Base-by-base conservation (phyloP, 2,329 filamentous ascomycete species). In the Neobulgaria alba region DNA sequence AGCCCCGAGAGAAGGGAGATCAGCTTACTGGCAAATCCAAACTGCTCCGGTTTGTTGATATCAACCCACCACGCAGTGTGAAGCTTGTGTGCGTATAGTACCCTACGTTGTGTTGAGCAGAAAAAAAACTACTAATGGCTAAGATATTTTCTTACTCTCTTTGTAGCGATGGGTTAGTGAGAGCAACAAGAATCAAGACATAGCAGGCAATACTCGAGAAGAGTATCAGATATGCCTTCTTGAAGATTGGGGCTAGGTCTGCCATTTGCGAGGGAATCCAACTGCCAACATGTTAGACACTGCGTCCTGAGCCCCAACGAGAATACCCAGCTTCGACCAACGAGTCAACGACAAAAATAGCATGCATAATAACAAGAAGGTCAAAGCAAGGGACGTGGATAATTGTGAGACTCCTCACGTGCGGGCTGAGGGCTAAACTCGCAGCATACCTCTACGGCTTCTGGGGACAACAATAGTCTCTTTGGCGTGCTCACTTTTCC, bases 1-100 rank as follows among this genome's bases (percentile, higher is more conserved):
- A 23, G 5, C 17, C 16, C 2, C 4, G 10, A 29, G 18, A 34
- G 19, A 10, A 20, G 14, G 17, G 14, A n/a, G 17, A 20, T 4
- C 12, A 29, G 62, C 72, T 57, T 62, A 90, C 85, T 84, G 39
- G 85, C 78, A 61, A 95, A 95, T 0, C 89, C 89, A 71, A 87
- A 94, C 50, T 75, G 73, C 58, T 94, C 84, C 0, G 88, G 85
- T 44, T 79, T 70, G 47, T 87, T 76, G 32, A 89, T 61, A 57
- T 93, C 77, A 50, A 82, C 71, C 74, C 78, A 88, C 59, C 73
- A 77, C 3, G 75, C 69, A 2, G 80, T 82, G 48, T 87, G 81
- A 51, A 95, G 61, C 47, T 82, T 84, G 63, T 96, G 82, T 19
- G 82, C 79, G 60, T 96, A 98, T 4, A 95, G 62, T 17, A 83